Base-by-base conservation (phyloP, 2,329 filamentous ascomycete species). In the Fusarium subglutinans region DNA sequence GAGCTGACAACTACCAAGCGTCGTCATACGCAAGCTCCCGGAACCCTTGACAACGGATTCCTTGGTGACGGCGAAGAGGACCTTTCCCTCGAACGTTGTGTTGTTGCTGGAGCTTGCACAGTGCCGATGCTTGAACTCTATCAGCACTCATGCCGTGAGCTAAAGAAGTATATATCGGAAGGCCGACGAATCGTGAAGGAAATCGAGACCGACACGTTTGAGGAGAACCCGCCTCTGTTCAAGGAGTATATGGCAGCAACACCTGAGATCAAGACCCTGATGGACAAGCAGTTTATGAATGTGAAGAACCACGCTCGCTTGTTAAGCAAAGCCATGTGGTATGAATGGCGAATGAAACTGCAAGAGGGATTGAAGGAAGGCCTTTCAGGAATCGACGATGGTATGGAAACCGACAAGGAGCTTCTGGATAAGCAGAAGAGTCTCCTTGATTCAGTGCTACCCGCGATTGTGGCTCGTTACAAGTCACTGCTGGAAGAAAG, bases 241-340 rank as follows among this genome's bases (percentile, higher is more conserved):
- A 91, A 90, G 67, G 96, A 98, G 80, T 99, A 99, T 80, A 90
- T 97, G 73, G 91, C 92, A 15, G 96, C 96, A 33, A 90, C 93
- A 2, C 90, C 94, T 2, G 94, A 97, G 71, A 91, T 97, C 80
- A 95, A 94, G 79, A 84, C 90, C 8, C 87, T 97, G 59, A 97
- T 99, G 92, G 96, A 99, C 84, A 96, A 94, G 74, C 95, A 98
- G 80, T 96, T 99, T 86, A 96, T 97, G 82, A 98, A 98, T 79
- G 93, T 98, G 82, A 98, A 98, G 85, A 95, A 94, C 0, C 93
- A 97, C 81, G 94, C 96, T 22, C 90, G 96, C 33, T 87, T 98
- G 20, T 86, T 95, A 58, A 98, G 96, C 84, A 98, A 98, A 81
- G 94, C 94, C 65, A 95, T 96, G 86, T 99, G 96, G 96, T 99